These are phyloP conservation scores for Aspergillus felis DNA, from an alignment of 2,329 filamentous ascomycete species.

Conservation along the genomic window DNA sequence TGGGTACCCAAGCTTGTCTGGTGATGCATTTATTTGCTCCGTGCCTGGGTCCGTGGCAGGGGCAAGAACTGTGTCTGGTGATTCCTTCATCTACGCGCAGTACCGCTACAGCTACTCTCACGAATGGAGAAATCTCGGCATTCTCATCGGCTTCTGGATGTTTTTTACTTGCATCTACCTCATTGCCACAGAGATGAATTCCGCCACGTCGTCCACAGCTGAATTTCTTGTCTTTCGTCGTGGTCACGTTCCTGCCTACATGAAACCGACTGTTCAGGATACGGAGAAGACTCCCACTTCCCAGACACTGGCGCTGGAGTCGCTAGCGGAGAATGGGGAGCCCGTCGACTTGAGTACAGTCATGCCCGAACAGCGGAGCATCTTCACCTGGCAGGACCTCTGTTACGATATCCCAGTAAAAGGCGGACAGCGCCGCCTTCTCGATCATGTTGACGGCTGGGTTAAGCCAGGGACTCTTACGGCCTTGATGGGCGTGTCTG, in stretches of 20 bases:
- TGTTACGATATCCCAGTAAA: constrained; percentile 53
- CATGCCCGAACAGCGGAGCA: constrained; percentile 34
- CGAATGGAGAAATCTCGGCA: constrained; percentile 66
- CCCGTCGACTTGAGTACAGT: constrained; percentile 4
- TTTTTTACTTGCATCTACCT: constrained; percentile 64
- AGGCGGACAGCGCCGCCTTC: constrained; percentile 47
- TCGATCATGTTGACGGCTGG: constrained; percentile 53
- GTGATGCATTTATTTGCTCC: constrained; percentile 39
- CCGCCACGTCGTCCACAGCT: constrained; percentile 58
- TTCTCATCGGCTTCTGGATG: constrained; percentile 61
- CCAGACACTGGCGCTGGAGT: constrained; percentile 12
- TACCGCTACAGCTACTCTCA: constrained; percentile 57
- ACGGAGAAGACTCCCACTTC: constrained; percentile 15
- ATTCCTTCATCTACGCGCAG: constrained; percentile 54
- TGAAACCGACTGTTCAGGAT: constrained; percentile 23
- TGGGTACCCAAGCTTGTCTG: constrained; percentile 1
- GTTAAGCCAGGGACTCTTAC: constrained; percentile 40
- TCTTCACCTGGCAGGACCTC: constrained; percentile 53
- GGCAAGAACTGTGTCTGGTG: constrained; percentile 54
- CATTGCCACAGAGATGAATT: constrained; percentile 61
- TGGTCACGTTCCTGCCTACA: constrained; percentile 47
- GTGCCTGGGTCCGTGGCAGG: constrained; percentile 55
- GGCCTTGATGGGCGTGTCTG: constrained; percentile 59
- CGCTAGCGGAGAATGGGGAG: constrained; percentile 11
- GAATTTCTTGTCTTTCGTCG: constrained; percentile 66